Conservation (phyloP, 805 yeast genomes). For the Limtongia smithiae region DNA sequence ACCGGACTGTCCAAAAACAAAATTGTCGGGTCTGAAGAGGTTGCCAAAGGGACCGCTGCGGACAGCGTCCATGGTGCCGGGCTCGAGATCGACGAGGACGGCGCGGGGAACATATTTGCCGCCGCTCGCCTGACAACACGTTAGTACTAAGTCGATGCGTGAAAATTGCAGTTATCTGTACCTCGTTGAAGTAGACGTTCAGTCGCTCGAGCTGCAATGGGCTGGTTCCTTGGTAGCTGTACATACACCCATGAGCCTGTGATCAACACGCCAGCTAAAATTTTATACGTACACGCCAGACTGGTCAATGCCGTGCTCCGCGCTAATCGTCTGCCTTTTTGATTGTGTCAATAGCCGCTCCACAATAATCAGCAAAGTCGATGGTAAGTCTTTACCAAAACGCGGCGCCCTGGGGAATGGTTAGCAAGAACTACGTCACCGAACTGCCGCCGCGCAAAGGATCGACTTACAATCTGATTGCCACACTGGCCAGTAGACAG, state of each 20-base stretch:
- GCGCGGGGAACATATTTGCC: constrained; percentile 94
- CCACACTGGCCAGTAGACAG: constrained; percentile 96
- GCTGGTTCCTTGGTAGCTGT: constrained; percentile 33
- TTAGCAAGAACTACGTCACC: neutral
- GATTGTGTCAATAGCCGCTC: neutral
- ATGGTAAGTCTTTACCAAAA: constrained; percentile 20
- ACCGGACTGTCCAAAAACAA: constrained; percentile 83
- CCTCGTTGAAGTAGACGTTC: constrained; percentile 80
- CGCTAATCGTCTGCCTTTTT: constrained; percentile 32
- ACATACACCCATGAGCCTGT: constrained; percentile 2
- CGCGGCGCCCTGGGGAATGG: constrained; percentile 28
- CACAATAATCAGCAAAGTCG: too few relatives aligned
- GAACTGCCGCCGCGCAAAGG: neutral
- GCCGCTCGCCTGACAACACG: constrained; percentile 52
- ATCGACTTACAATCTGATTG: constrained; percentile 69
- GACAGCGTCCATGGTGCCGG: constrained; percentile 87
- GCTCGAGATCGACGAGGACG: constrained; percentile 88
- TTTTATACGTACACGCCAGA: constrained; percentile 27
- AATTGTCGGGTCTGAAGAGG: constrained; percentile 88
- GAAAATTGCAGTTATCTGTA: neutral
- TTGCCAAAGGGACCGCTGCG: constrained; percentile 75
- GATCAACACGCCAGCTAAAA: neutral
- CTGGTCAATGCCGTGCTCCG: constrained; percentile 31
- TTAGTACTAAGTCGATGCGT: constrained; percentile 43
- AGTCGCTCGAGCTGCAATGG: constrained; percentile 46